These are phyloP conservation scores for Chalaropsis thielavioides DNA, from an alignment of 2,329 filamentous ascomycete genomes.

Conservation along the genomic window DNA sequence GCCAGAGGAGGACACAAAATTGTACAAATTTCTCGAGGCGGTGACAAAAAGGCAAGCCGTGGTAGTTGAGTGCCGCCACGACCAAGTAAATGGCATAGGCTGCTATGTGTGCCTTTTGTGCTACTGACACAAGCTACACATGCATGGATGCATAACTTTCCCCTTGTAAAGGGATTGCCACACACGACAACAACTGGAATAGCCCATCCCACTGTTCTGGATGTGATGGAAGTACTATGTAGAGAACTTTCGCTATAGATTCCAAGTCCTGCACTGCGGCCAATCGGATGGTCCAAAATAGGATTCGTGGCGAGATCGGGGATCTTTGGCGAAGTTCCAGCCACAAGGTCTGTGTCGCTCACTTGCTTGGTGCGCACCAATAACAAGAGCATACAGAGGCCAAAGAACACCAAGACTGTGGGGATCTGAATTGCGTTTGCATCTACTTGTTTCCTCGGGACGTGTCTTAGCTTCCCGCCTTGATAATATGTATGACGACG, in stretches of 20 bases:
- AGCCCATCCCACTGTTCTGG: not conserved
- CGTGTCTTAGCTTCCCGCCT: not conserved
- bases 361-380: not conserved
- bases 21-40: not conserved
- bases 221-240: not conserved
- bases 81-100: not conserved
- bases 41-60: not conserved
- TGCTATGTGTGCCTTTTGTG: not conserved
- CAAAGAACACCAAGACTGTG: not conserved
- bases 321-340: not conserved
- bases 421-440: not conserved
- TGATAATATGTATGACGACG: not conserved
- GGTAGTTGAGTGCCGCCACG: not conserved
- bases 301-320: not conserved
- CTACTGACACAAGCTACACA: not conserved
- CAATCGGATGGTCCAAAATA: not conserved
- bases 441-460: not conserved
- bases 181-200: not conserved
- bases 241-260: not conserved
- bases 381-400: not conserved
- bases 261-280: not conserved
- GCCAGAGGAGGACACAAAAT: not conserved
- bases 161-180: not conserved
- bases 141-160: not conserved
- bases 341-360: not conserved